Percentiles rank a stretch among this genome's conserved stretches.
These are phyloP conservation scores for Haplosporangium gracile DNA, from an alignment of 192 early-diverging fungal species.

Conservation along the genomic window DNA sequence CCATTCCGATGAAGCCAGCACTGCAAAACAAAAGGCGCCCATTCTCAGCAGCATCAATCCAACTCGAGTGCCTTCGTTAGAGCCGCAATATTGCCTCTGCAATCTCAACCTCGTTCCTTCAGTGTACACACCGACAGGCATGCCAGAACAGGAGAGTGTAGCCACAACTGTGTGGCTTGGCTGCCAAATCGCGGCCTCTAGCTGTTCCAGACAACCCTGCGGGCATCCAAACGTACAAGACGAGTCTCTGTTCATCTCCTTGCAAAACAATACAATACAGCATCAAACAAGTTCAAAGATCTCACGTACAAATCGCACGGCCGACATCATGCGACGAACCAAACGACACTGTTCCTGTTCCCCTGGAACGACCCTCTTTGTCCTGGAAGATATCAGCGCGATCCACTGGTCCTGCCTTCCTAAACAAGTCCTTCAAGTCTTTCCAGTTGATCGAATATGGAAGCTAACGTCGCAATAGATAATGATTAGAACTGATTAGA, in stretches of 20 bases:
- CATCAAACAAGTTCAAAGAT: slow-evolving; percentile 19
- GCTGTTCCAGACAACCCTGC: background rate
- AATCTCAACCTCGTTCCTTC: background rate
- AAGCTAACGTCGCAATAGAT: slow-evolving; percentile 59
- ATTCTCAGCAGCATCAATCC: slow-evolving; percentile 26
- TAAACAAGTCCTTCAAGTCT: slow-evolving; percentile 87
- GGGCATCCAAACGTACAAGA: background rate
- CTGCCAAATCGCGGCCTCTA: background rate
- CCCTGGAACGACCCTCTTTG: slow-evolving; percentile 74
- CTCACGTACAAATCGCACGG: slow-evolving; percentile 79
- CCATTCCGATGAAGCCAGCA: slow-evolving; percentile 1
- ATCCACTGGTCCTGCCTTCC: slow-evolving; percentile 74
- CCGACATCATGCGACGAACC: slow-evolving; percentile 72
- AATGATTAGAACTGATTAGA: background rate
- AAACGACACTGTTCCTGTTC: slow-evolving; percentile 79
- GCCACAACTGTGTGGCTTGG: background rate
- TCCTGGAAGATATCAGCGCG: slow-evolving; percentile 77
- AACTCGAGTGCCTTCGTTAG: background rate
- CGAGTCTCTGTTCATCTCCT: slow-evolving; percentile 4
- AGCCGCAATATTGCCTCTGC: background rate
- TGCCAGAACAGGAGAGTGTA: background rate
- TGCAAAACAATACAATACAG: slow-evolving; percentile 27
- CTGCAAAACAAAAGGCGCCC: background rate
- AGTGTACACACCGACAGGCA: background rate
- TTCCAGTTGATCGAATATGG: slow-evolving; percentile 85